Evolutionary conservation across 2,329 filamentous ascomycete genomes (phyloP), one percentile per base, ranked within the genome.

Genomic region (Aspergillus caelatus): DNA sequence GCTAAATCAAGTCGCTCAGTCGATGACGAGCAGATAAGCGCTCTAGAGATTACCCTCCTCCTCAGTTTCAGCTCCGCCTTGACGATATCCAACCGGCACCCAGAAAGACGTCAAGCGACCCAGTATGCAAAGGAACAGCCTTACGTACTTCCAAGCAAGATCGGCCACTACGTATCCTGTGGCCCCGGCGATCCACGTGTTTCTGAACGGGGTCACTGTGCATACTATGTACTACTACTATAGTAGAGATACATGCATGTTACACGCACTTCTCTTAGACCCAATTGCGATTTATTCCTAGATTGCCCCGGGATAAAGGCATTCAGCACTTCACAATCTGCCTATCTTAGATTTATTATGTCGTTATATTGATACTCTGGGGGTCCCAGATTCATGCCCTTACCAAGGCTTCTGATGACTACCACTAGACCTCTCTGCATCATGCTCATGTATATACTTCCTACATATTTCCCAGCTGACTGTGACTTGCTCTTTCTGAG

Each of bases 11-110:
- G n/a, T 54, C 16, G 12, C 52, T 30, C n/a, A 34, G 19, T 19
- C 46, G 23, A 50, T 50, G 48, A 30, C 28, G 48, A 52, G 41
- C 52, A 55, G 52, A 39, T 39, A 39, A 39, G 52, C 52, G 52
- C n/a, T n/a, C n/a, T n/a, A 39, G 34, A 34, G 26, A 39, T 19
- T 23, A 23, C n/a, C 14, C 52, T 10, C 21, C n/a, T 12, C 52
- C 32, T n/a, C 21, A 55, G n/a, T 55, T 26, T 19, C 10, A 9
- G 39, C 52, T 55, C 52, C 52, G 32, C 52, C 23, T 55, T 55
- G 34, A 55, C 16, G 30, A 46, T 28, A 34, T 39, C 11, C 36
- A 55, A 39, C 36, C 21, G 52, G n/a, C 16, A 26, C n/a, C n/a
- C 6, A 39, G 34, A 8, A 23, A 39, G 5, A 39, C 7, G 11